Evolutionary conservation across 768 basidiomycete species (phyloP), one percentile per base, ranked within the genome.

Genomic region (Daedalea quercina): DNA sequence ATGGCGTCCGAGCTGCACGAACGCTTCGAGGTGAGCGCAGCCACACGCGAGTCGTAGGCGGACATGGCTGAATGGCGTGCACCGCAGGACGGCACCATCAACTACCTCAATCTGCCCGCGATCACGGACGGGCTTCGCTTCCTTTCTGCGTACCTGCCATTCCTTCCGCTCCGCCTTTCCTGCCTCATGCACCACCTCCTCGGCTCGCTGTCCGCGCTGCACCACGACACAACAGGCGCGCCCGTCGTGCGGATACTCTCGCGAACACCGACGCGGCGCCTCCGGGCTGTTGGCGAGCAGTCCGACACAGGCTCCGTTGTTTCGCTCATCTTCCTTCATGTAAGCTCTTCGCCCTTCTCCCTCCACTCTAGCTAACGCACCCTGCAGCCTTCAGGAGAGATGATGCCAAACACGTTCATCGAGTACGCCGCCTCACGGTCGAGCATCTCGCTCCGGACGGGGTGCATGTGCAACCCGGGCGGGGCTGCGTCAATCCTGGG

Each of bases 391-490:
- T 68, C 71, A 9, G 86, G 85, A 15, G 76, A 81, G 40, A 78
- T 84, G 72, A 69, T 88, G 3, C 80, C 87, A 0, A 84, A 85
- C 56, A 81, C 81, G 2, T 89, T 89, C 67, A 75, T 90, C 60
- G 87, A 87, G 62, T 73, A 84, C 58, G 75, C 83, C 0, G 87
- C 88, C 13, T 75, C 82, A 17, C 72, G 67, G 49, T 74, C 78
- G 57, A 78, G 75, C 47, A 83, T 92, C 53, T 90, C 88, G 17
- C 68, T 92, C 28, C 82, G 90, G 41, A 88, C 89, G 2, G 90
- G 90, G 0, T 93, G 90, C 65, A 84, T 91, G 80, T 93, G 90
- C 63, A 93, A 92, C 57, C 87, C 90, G 15, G 90, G 90, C 9
- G 90, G 82, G 17, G 86, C 88, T 0, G 81, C 87, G 1, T 78